A percentile compares a stretch with the other conserved stretches of the same genome.
Conservation (phyloP, 768 basidiomycete species). For the Trametes meyenii region DNA sequence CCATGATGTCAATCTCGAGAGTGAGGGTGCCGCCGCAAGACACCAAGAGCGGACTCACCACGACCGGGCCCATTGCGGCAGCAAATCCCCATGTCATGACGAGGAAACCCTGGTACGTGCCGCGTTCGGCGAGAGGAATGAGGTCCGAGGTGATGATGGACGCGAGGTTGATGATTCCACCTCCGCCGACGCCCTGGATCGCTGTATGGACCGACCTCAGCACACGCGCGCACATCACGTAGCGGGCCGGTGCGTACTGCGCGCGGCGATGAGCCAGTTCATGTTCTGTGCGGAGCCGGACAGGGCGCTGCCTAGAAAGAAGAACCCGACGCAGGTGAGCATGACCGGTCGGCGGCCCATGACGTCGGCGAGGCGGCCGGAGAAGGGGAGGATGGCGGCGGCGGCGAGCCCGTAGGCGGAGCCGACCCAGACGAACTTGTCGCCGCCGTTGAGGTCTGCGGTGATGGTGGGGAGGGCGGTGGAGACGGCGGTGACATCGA, state of each 20-base stretch:
- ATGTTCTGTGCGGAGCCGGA: conserved; percentile 43
- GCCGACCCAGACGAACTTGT: conserved; percentile 31
- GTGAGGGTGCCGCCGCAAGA: not conserved
- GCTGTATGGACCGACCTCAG: conserved; percentile 24
- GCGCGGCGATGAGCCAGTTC: conserved; percentile 43
- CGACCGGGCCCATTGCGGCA: conserved; percentile 30
- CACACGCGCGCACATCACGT: too few species aligned
- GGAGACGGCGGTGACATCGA: conserved; percentile 14
- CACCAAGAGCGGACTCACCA: too few species aligned
- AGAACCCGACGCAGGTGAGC: conserved; percentile 34
- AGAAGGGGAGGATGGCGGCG: conserved; percentile 39
- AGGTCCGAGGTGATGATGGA: conserved; percentile 32
- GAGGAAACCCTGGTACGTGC: conserved; percentile 35
- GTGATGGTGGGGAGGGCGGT: conserved; percentile 12
- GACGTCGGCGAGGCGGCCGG: conserved; percentile 10
- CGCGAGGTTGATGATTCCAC: conserved; percentile 26
- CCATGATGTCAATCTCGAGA: too few species aligned
- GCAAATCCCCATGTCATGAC: conserved; percentile 18
- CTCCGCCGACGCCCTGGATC: conserved; percentile 32
- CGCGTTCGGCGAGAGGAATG: conserved; percentile 30
- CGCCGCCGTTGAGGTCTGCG: conserved; percentile 19
- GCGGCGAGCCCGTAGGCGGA: conserved; percentile 39
- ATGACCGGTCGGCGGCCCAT: conserved; percentile 40
- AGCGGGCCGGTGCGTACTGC: not conserved
- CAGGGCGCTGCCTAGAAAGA: conserved; percentile 45